Evolutionary conservation across 805 yeast species (phyloP).

Genomic region (Maudiozyma turicensis): DNA sequence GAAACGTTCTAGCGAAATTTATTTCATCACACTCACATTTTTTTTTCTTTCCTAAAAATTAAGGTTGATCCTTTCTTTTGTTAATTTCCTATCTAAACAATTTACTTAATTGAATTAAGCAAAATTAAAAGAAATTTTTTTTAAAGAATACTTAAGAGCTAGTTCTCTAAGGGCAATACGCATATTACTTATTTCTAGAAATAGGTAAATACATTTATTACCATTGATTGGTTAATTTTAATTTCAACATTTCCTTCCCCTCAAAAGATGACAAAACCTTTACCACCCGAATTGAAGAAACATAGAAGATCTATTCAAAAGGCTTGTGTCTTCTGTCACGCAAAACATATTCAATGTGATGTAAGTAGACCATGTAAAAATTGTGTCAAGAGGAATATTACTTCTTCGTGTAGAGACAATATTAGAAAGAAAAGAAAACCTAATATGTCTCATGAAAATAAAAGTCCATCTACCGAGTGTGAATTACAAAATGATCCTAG

Average conservation of each 20-base stretch:
- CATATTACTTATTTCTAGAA: not conserved
- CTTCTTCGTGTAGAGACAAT: slow-evolving; percentile 44
- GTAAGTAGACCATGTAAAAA: slow-evolving; percentile 57
- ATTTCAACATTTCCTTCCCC: too few relatives aligned
- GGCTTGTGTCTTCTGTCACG: slow-evolving; percentile 67
- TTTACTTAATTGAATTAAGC: not conserved
- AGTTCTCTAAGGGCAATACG: not conserved
- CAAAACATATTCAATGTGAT: slow-evolving; percentile 67
- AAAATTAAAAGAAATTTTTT: too few relatives aligned
- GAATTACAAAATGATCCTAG: not conserved
- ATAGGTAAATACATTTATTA: not conserved
- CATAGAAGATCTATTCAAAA: slow-evolving; percentile 52
- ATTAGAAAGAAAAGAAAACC: slow-evolving; percentile 2
- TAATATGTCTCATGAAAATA: not conserved
- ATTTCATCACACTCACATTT: too few relatives aligned
- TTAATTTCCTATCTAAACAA: too few relatives aligned
- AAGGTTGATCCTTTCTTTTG: not conserved
- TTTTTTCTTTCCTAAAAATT: too few relatives aligned
- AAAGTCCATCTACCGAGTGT: not conserved
- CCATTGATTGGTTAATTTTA: not conserved
- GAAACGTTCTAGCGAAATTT: too few relatives aligned
- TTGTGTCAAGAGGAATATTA: slow-evolving; percentile 54
- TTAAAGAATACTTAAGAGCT: not conserved
- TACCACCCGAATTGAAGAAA: slow-evolving; percentile 39
- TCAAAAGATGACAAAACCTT: slow-evolving; percentile 6